Conservation (phyloP, 2,329 filamentous ascomycete species). For the Cercospora janseana region DNA sequence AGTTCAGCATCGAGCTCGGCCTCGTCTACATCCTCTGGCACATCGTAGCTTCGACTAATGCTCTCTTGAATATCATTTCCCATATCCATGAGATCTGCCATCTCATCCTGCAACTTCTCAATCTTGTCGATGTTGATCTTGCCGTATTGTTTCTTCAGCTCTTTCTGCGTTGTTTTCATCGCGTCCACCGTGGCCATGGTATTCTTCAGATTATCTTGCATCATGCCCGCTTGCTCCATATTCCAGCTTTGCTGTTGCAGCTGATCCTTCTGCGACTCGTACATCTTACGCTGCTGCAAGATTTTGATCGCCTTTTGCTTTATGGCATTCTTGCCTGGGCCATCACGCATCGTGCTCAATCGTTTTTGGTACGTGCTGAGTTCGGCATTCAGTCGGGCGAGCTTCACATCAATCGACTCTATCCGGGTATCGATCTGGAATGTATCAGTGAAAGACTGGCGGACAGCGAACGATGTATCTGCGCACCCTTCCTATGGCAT, state of each 20-base stretch:
- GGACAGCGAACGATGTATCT: neutral
- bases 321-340: slow-evolving; percentile 86
- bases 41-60: slow-evolving; percentile 83
- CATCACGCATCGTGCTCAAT: slow-evolving; percentile 89
- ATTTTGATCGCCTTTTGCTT: slow-evolving; percentile 94
- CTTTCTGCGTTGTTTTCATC: slow-evolving; percentile 95
- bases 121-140: slow-evolving; percentile 98
- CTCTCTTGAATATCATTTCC: slow-evolving; percentile 98
- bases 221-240: slow-evolving; percentile 97
- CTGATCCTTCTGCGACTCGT: slow-evolving; percentile 91
- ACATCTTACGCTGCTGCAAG: slow-evolving; percentile 87
- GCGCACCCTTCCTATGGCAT: slow-evolving; percentile 74
- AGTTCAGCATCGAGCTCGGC: slow-evolving; percentile 93
- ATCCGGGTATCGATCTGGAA: slow-evolving; percentile 72
- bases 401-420: slow-evolving; percentile 87
- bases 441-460: slow-evolving; percentile 35
- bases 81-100: slow-evolving; percentile 96
- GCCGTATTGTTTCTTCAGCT: slow-evolving; percentile 88
- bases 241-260: slow-evolving; percentile 95
- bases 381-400: slow-evolving; percentile 87
- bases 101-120: slow-evolving; percentile 95
- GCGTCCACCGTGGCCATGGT: slow-evolving; percentile 98
- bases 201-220: slow-evolving; percentile 98
- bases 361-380: slow-evolving; percentile 84
- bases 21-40: slow-evolving; percentile 97